A percentile compares a stretch with the other conserved stretches of the same genome.
phyloP scores from a whole-genome alignment of 176 grass and related monocot genomes.

The Areca catechu region DNA sequence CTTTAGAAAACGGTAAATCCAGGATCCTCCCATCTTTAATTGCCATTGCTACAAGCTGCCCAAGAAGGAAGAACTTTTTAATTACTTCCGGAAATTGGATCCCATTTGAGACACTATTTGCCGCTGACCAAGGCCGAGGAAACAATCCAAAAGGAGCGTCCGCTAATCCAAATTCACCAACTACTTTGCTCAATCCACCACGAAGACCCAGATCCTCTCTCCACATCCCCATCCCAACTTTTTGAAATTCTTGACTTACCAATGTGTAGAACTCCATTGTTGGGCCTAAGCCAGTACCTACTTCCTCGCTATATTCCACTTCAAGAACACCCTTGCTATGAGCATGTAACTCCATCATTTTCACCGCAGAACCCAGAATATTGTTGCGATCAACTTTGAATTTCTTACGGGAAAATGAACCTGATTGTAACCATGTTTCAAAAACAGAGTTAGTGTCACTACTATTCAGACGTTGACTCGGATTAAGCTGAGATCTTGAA shows the following conservation, averaged over 20 bases:
- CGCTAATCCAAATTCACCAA: slow-evolving; percentile 25
- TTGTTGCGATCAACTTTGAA: slow-evolving; percentile 75
- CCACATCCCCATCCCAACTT: slow-evolving; percentile 64
- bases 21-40: slow-evolving; percentile 69
- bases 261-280: slow-evolving; percentile 81
- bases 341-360: slow-evolving; percentile 66
- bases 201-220: slow-evolving; percentile 38
- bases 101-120: slow-evolving; percentile 18
- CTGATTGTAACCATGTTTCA: slow-evolving; percentile 18
- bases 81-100: slow-evolving; percentile 41
- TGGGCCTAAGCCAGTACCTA: slow-evolving; percentile 76
- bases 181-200: slow-evolving; percentile 11
- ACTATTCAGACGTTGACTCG: slow-evolving; percentile 28
- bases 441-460: slow-evolving; percentile 9
- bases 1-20: slow-evolving; percentile 65
- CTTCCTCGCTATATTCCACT: slow-evolving; percentile 70
- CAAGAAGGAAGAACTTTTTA: slow-evolving; percentile 64
- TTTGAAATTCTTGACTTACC: slow-evolving; percentile 76
- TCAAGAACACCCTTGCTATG: slow-evolving; percentile 44
- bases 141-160: slow-evolving; percentile 51
- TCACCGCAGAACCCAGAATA: slow-evolving; percentile 54
- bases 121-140: slow-evolving; percentile 49
- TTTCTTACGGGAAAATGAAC: slow-evolving; percentile 43
- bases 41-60: slow-evolving; percentile 57
- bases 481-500: slow-evolving; percentile 34